phyloP scores from a whole-genome alignment of 148 eudicot species.

The Rhododendron mucronatum region DNA sequence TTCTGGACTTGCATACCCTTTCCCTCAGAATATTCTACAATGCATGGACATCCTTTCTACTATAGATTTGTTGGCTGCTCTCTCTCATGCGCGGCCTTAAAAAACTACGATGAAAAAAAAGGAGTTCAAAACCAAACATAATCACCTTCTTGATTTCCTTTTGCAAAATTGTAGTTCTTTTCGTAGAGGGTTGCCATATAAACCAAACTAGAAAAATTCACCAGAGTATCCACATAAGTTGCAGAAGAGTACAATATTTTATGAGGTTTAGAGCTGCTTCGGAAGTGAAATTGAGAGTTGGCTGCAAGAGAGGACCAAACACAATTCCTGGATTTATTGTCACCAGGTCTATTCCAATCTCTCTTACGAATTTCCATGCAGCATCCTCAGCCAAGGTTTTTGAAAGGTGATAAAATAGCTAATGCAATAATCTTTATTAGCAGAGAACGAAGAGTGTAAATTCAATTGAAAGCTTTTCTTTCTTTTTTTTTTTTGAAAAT shows the following conservation, averaged over 20 bases:
- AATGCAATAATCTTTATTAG: background rate
- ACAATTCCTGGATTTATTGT: conserved; percentile 29
- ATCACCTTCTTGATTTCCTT: background rate
- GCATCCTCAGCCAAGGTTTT: conserved; percentile 41
- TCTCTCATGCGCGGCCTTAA: conserved; percentile 19
- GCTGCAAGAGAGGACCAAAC: conserved; percentile 37
- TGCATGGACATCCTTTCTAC: conserved; percentile 50
- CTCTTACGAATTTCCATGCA: conserved; percentile 26
- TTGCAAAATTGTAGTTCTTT: background rate
- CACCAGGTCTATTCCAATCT: conserved; percentile 29
- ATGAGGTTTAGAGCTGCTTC: conserved; percentile 18
- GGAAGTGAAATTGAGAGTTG: conserved; percentile 24
- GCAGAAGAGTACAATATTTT: conserved; percentile 18
- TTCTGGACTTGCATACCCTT: too few relatives aligned
- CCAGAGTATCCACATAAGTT: background rate
- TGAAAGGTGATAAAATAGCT: conserved; percentile 29
- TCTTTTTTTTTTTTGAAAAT: too few relatives aligned
- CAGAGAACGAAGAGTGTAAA: background rate
- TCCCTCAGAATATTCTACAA: conserved; percentile 25
- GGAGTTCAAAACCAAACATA: background rate
- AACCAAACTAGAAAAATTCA: background rate
- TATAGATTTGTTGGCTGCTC: conserved; percentile 22
- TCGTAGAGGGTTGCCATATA: background rate
- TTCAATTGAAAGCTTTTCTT: background rate
- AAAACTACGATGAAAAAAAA: background rate